These are phyloP conservation scores for Penicillium psychrofluorescens DNA, from an alignment of 495 filamentous ascomycete genomes.

Conservation along the genomic window DNA sequence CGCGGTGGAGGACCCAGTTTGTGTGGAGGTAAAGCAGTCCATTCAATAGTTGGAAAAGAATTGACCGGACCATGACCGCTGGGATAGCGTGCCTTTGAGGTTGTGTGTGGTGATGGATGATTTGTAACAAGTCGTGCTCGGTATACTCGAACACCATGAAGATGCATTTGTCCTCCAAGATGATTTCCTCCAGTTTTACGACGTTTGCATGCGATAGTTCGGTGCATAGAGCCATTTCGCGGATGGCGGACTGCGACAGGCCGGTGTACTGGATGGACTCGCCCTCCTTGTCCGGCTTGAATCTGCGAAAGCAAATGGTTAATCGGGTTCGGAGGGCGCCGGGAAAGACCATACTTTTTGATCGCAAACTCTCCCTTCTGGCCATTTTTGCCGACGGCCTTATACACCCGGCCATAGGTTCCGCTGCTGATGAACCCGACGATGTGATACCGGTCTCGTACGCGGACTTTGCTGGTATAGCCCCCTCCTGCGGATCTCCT, in stretches of 20 bases:
- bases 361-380: conserved; percentile 79
- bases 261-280: conserved; percentile 92
- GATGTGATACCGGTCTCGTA: conserved; percentile 88
- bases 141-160: conserved; percentile 99
- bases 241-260: conserved; percentile 93
- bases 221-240: conserved; percentile 97
- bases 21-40: conserved; percentile 90
- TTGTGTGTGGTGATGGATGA: conserved; percentile 96
- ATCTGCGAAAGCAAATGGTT: conserved; percentile 41
- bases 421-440: conserved; percentile 97
- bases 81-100: conserved; percentile 81
- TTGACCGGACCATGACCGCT: conserved; percentile 78
- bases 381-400: conserved; percentile 77
- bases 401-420: conserved; percentile 99
- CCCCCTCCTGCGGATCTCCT: conserved; percentile 30
- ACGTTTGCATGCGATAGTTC: conserved; percentile 87
- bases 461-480: conserved; percentile 81
- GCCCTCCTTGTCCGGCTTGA: conserved; percentile 99
- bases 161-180: conserved; percentile 97
- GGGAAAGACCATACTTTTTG: conserved; percentile 58
- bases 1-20: conserved; percentile 96
- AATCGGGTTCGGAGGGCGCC: conserved; percentile 3
- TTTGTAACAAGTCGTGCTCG: conserved; percentile 93
- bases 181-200: conserved; percentile 89
- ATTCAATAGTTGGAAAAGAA: conserved; percentile 90